Percentiles rank a stretch among this genome's conserved stretches.
Conservation (phyloP, 345 rosid genomes). For the Gossypium sturtianum region DNA sequence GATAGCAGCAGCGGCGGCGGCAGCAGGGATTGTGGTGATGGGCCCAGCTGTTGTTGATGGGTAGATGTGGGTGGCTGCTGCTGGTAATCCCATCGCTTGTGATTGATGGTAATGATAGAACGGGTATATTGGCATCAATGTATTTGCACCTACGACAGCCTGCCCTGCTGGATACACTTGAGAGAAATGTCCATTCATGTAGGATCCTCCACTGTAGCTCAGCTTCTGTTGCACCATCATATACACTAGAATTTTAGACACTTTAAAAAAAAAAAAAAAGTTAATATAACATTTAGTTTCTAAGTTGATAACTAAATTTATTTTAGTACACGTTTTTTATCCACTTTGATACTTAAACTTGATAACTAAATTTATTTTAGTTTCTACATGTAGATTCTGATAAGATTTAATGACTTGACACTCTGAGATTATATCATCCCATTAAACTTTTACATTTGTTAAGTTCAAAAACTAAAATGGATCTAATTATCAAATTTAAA, state of each 20-base stretch:
- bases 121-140: constrained; percentile 85
- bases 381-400: no score
- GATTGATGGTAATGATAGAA: constrained; percentile 65
- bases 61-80: constrained; percentile 42
- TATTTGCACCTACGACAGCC: constrained; percentile 53
- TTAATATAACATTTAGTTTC: no score
- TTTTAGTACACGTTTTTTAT: not conserved
- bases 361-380: no score
- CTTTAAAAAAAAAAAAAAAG: no score
- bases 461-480: not conserved
- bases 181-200: constrained; percentile 61
- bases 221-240: constrained; percentile 45
- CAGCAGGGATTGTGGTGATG: constrained; percentile 30
- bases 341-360: no score
- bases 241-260: not conserved
- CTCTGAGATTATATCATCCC: no score
- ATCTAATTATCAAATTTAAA: not conserved
- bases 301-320: not conserved
- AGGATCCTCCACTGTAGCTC: constrained; percentile 64
- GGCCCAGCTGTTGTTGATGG: constrained; percentile 39
- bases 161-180: constrained; percentile 73
- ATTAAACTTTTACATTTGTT: not conserved
- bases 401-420: no score
- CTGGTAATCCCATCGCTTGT: constrained; percentile 62
- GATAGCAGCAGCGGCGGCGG: constrained; percentile 14